phyloP scores from a whole-genome alignment of 768 basidiomycete species.

The Hypsizygus marmoreus region DNA sequence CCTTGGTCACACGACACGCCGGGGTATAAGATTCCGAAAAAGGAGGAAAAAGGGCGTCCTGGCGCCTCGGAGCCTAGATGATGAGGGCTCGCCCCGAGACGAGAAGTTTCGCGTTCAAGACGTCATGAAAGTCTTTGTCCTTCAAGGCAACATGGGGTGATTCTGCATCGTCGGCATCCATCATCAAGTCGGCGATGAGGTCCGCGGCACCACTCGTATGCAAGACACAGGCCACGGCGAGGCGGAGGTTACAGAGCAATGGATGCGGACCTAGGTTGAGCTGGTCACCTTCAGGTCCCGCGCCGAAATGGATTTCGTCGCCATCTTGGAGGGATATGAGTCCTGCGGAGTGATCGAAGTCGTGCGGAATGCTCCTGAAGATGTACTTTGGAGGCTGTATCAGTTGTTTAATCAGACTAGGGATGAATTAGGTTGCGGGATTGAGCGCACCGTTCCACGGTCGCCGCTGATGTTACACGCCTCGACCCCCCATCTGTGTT shows the following conservation, averaged over 20 bases:
- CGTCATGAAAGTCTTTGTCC: constrained; percentile 13
- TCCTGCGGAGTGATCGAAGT: constrained; percentile 3
- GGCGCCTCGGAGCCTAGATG: constrained; percentile 2
- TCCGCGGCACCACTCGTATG: constrained; percentile 11
- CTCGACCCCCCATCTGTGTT: constrained; percentile 17
- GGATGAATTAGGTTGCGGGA: background rate
- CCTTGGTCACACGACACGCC: no score
- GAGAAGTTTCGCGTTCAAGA: constrained; percentile 16
- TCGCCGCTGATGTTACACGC: constrained; percentile 2
- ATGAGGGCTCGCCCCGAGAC: constrained; percentile 18
- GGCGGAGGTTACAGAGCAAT: constrained; percentile 22
- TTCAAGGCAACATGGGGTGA: constrained; percentile 3
- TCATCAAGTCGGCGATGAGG: constrained; percentile 13
- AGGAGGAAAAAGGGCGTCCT: background rate
- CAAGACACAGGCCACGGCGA: constrained; percentile 24
- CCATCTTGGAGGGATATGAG: constrained; percentile 16
- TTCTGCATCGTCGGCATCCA: constrained; percentile 11
- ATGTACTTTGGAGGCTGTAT: constrained; percentile 6
- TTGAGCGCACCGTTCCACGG: constrained; percentile 8
- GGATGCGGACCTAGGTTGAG: constrained; percentile 19
- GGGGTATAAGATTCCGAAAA: background rate
- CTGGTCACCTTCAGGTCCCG: constrained; percentile 15
- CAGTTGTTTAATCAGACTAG: background rate
- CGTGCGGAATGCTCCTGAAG: constrained; percentile 12
- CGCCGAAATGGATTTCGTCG: constrained; percentile 20